Evolutionary conservation across 108 stramenopile species (phyloP).

Genomic region (Cylindrotheca closterium): DNA sequence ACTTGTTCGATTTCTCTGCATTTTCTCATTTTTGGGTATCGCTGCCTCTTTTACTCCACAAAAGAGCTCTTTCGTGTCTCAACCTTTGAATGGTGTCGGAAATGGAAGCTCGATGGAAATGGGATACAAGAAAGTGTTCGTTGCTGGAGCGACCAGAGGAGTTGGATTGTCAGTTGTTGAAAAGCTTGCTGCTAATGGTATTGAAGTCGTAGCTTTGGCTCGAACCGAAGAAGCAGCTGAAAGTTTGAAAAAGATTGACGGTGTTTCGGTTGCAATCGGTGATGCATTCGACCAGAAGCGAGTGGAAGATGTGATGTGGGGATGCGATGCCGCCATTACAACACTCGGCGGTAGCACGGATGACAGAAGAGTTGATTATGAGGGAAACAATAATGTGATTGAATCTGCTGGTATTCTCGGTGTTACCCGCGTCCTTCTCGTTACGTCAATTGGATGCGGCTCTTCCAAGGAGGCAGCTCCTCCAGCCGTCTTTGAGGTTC

Average conservation of each 20-base stretch:
- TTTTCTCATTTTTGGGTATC: not conserved
- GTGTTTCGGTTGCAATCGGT: slow-evolving; percentile 84
- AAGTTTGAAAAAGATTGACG: slow-evolving; percentile 69
- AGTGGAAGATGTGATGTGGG: slow-evolving; percentile 92
- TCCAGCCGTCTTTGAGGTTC: slow-evolving; percentile 73
- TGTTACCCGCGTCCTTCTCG: slow-evolving; percentile 85
- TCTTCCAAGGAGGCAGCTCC: slow-evolving; percentile 82
- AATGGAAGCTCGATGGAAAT: slow-evolving; percentile 1
- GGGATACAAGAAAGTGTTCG: slow-evolving; percentile 90
- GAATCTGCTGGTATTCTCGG: slow-evolving; percentile 96
- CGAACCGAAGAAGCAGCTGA: slow-evolving; percentile 68
- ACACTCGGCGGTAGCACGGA: slow-evolving; percentile 80
- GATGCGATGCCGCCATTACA: slow-evolving; percentile 95
- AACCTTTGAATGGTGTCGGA: not conserved
- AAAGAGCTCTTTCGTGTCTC: slow-evolving; percentile 6
- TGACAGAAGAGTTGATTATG: slow-evolving; percentile 84
- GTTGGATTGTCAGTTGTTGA: slow-evolving; percentile 83
- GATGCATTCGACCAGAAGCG: slow-evolving; percentile 92
- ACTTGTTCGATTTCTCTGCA: not conserved
- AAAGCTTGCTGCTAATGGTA: slow-evolving; percentile 60
- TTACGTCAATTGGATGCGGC: slow-evolving; percentile 94
- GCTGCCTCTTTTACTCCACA: not conserved
- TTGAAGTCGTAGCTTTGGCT: slow-evolving; percentile 86
- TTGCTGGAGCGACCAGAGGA: slow-evolving; percentile 89
- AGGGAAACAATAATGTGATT: slow-evolving; percentile 93